phyloP scores from a whole-genome alignment of 176 grass and related monocot species.

The Aegilops bicornis region DNA sequence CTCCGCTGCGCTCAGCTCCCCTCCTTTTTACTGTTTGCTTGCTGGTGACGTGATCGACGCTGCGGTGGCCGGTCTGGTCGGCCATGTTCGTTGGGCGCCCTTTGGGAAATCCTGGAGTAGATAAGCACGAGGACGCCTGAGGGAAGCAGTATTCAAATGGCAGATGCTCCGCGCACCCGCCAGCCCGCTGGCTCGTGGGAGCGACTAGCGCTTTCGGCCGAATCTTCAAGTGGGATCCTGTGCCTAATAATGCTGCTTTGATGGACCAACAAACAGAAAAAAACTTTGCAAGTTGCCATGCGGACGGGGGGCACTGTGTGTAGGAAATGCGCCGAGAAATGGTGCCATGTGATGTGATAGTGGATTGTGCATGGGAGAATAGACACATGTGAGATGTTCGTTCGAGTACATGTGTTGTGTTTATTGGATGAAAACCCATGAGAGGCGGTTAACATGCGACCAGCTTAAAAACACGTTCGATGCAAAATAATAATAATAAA shows the following conservation, averaged over 20 bases:
- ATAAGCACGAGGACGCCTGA: conserved; percentile 1
- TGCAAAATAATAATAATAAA: no score
- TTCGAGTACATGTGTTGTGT: not conserved
- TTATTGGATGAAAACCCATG: not conserved
- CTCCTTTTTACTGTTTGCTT: not conserved
- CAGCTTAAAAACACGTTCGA: no score
- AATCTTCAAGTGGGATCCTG: not conserved
- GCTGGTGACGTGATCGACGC: not conserved
- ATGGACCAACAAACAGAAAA: not conserved
- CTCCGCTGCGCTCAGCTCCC: not conserved
- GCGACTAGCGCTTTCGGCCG: not conserved
- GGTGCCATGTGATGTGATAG: not conserved
- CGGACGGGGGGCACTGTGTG: not conserved
- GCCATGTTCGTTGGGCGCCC: not conserved
- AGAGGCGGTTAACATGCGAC: not conserved
- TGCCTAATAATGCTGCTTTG: not conserved
- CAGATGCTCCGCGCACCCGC: not conserved
- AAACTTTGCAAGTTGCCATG: not conserved
- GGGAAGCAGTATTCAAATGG: not conserved
- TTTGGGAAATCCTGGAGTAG: not conserved
- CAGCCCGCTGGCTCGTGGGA: not conserved
- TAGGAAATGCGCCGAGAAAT: not conserved
- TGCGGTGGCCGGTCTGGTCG: conserved; percentile 21
- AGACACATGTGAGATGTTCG: not conserved
- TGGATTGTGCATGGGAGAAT: not conserved